Conservation (phyloP, 2,329 filamentous ascomycete species). For the Ceratocystis huliohia region DNA sequence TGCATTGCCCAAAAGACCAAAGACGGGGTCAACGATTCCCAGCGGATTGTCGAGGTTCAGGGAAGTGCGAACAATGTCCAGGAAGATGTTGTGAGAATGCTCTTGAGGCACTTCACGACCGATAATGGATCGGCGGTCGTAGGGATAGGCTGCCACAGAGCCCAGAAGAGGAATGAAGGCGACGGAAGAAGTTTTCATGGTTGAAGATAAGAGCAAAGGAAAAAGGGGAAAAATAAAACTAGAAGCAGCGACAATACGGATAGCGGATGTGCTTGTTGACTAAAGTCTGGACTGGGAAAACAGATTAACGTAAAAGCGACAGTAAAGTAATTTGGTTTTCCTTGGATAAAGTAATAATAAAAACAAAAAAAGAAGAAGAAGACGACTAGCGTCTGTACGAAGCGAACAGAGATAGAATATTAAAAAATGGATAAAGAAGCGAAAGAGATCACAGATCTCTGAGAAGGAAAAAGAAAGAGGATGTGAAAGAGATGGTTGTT, state of each 20-base stretch:
- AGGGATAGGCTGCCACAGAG: slow-evolving; percentile 21
- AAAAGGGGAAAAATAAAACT: neutral
- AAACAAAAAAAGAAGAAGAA: neutral
- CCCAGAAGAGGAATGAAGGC: slow-evolving; percentile 21
- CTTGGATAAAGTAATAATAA: neutral
- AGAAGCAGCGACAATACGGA: neutral
- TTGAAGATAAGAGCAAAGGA: neutral
- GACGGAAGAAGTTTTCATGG: slow-evolving; percentile 15
- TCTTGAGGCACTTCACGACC: slow-evolving; percentile 42
- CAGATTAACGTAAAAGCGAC: too few species aligned
- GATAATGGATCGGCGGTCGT: slow-evolving; percentile 19
- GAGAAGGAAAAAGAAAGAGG: slow-evolving; percentile 18
- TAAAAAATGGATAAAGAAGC: slow-evolving; percentile 14
- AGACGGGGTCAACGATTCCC: slow-evolving; percentile 40
- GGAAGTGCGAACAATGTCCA: slow-evolving; percentile 33
- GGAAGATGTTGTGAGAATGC: slow-evolving; percentile 40
- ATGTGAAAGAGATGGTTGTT: slow-evolving; percentile 1
- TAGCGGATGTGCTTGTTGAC: too few species aligned
- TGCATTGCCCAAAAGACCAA: slow-evolving; percentile 34
- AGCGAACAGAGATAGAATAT: slow-evolving; percentile 8
- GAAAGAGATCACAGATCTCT: slow-evolving; percentile 20
- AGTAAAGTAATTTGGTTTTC: neutral
- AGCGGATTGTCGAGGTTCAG: slow-evolving; percentile 40
- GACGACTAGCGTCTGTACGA: slow-evolving; percentile 18
- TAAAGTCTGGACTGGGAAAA: too few species aligned